phyloP scores from a whole-genome alignment of 1,139 yeast species.

The Pichia inconspicua region DNA sequence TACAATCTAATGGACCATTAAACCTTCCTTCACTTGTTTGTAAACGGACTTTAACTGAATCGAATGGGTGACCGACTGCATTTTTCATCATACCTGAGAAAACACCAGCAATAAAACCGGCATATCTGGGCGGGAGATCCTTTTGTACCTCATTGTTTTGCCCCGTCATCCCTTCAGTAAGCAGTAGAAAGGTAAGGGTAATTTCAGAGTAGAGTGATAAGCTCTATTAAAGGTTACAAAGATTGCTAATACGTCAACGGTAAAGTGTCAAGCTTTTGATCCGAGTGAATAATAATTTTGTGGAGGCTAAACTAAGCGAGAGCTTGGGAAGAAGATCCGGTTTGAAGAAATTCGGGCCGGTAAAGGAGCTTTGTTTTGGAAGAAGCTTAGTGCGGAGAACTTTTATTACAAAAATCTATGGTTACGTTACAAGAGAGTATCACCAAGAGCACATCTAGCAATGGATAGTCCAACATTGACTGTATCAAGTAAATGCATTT shows the following conservation, averaged over 20 bases:
- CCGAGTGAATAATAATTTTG: too few relatives aligned
- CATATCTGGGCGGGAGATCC: constrained; percentile 42
- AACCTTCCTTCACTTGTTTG: constrained; percentile 73
- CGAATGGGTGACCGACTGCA: constrained; percentile 90
- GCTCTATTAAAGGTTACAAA: neutral
- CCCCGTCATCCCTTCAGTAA: constrained; percentile 4
- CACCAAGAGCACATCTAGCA: constrained; percentile 92
- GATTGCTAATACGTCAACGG: too few relatives aligned
- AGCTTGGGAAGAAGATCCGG: too few relatives aligned
- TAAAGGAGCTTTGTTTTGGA: too few relatives aligned
- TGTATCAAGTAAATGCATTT: constrained; percentile 72
- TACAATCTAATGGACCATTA: constrained; percentile 78
- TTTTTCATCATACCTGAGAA: constrained; percentile 82
- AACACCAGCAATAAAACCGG: constrained; percentile 83
- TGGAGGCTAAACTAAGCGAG: neutral
- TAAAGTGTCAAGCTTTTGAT: neutral
- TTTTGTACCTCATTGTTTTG: neutral
- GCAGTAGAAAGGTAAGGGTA: neutral
- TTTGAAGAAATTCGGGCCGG: too few relatives aligned
- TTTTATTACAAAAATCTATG: neutral
- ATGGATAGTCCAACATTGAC: constrained; percentile 86
- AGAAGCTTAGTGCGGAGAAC: too few relatives aligned
- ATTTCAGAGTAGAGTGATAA: neutral
- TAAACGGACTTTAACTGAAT: constrained; percentile 78
- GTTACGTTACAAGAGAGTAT: constrained; percentile 60